Evolutionary conservation across 345 rosid species (phyloP), one percentile per base, ranked within the genome.

Genomic region (Pseudoturritis turrita): DNA sequence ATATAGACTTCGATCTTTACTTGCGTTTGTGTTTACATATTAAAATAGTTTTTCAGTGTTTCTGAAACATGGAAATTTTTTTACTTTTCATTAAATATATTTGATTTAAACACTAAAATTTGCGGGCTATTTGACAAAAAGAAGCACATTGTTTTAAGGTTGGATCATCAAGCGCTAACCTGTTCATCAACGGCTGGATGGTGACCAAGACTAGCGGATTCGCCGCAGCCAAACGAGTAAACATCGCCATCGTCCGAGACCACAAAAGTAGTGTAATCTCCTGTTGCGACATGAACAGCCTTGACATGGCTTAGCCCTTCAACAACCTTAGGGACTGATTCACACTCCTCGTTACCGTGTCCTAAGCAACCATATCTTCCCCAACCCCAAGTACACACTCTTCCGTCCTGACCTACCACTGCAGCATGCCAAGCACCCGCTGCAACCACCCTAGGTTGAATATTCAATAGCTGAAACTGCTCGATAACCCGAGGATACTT

Each of bases 401-500:
- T 78, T 37, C 99, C 99, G 51, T 95, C 99, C 37, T 77, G 85
- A 43, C 98, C 99, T 13, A 95, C 98, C 45, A 88, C 98, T 11
- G 98, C 99, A 1, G 97, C 96, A 77, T 95, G 99, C 99, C 99
- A 95, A 41, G 96, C 96, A 78, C 99, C 99, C 3, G 99, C 98
- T 50, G 99, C 93, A 68, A 95, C 93, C 57, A 91, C 98, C 81
- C 70, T 65, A 4, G 99, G 99, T 61, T 95, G 96, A 64, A 95
- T 79, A 75, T 87, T 95, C 78, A 91, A 69, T 35, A 33, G 59
- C 81, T 71, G 84, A 67, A 95, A 87, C 74, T 95, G 92, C 74
- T 91, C 94, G 3, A 95, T 91, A 54, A 89, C 55, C 62, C 97
- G 92, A 31, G 99, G 99, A 77, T 82, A 53, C 81, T 90, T 95